phyloP scores from a whole-genome alignment of 2,329 filamentous ascomycete species.

The Davidsoniella neocaledoniae region DNA sequence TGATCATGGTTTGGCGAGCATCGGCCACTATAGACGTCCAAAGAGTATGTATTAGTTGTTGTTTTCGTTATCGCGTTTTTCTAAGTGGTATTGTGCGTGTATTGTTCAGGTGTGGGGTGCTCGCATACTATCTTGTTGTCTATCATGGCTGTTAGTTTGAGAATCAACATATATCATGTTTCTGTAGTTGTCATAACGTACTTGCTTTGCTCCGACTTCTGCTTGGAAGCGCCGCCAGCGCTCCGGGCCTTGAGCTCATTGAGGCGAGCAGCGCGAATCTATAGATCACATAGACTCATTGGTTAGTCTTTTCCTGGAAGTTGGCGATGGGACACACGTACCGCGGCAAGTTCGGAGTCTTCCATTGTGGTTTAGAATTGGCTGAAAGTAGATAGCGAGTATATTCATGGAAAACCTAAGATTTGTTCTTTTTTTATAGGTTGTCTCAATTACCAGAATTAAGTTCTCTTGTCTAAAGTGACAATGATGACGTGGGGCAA shows the following conservation, averaged over 20 bases:
- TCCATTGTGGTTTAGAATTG: conserved; percentile 21
- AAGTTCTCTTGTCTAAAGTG: not conserved
- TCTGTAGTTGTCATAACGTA: not conserved
- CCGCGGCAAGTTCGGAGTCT: conserved; percentile 28
- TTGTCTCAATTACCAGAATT: not conserved
- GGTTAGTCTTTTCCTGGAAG: not conserved
- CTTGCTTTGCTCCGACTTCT: conserved; percentile 40
- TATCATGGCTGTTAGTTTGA: conserved; percentile 1
- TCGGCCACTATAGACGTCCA: conserved; percentile 29
- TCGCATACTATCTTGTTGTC: conserved; percentile 19
- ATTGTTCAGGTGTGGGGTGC: too few relatives aligned
- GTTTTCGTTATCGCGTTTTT: not conserved
- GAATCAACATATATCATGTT: not conserved
- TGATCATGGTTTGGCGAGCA: conserved; percentile 60
- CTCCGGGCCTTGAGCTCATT: conserved; percentile 75
- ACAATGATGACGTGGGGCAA: conserved; percentile 6
- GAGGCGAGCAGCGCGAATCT: conserved; percentile 85
- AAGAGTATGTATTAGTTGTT: not conserved
- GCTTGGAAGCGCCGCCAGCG: conserved; percentile 29
- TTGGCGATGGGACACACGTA: conserved; percentile 11
- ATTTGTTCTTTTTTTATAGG: not conserved
- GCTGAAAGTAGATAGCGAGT: not conserved
- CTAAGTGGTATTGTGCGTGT: not conserved
- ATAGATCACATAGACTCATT: conserved; percentile 4
- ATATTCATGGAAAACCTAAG: not conserved